A percentile compares a stretch with the other conserved stretches of the same genome.
These are phyloP conservation scores for Dictyostelium capitatum DNA, from an alignment of 78 protist genomes.

Conservation along the genomic window DNA sequence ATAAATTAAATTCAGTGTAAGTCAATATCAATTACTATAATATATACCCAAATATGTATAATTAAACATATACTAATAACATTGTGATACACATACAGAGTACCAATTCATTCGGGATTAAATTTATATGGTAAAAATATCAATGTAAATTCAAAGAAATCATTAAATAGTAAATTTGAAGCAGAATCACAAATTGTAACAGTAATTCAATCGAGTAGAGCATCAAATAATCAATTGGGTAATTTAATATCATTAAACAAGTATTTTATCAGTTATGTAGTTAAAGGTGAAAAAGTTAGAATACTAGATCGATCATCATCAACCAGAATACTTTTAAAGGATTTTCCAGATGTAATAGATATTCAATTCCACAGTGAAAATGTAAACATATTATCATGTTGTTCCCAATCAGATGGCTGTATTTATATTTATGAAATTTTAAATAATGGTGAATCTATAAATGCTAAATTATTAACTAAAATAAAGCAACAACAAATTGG, in stretches of 20 bases:
- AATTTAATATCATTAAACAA: conserved; percentile 27
- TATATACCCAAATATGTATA: too few relatives aligned
- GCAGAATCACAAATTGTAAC: conserved; percentile 57
- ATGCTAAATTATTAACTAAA: not conserved
- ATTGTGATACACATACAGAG: not conserved
- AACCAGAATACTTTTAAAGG: conserved; percentile 21
- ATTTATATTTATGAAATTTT: conserved; percentile 32
- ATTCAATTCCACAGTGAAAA: conserved; percentile 62
- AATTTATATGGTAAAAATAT: conserved; percentile 57
- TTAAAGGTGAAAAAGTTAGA: conserved; percentile 70
- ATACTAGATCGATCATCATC: conserved; percentile 46
- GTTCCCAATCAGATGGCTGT: not conserved
- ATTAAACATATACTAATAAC: too few relatives aligned
- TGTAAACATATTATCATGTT: conserved; percentile 21
- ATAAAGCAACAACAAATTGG: not conserved
- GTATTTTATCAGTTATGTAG: conserved; percentile 33
- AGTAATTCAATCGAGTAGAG: conserved; percentile 17
- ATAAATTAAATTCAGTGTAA: not conserved
- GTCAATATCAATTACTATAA: not conserved
- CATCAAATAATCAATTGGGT: conserved; percentile 19
- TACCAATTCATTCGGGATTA: conserved; percentile 31
- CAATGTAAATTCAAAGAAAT: not conserved
- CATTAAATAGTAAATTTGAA: conserved; percentile 11
- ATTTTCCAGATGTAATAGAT: conserved; percentile 17
- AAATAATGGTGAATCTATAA: not conserved